Conservation (phyloP, 2,329 filamentous ascomycete species). For the Aureobasidium namibiae region DNA sequence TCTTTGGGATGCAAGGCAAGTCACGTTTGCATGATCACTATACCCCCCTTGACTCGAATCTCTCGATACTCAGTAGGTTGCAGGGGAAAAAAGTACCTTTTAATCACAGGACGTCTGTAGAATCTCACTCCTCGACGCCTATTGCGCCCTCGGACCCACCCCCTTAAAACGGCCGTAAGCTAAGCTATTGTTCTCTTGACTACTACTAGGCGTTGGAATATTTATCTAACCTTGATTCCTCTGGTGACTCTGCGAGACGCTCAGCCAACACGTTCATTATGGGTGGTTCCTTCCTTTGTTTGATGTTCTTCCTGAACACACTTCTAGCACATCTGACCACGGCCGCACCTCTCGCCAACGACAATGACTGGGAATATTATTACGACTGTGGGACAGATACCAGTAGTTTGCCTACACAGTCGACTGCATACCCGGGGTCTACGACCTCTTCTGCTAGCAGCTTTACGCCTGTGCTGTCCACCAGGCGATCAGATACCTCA, state of each 20-base stretch:
- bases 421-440: not conserved
- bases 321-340: not conserved
- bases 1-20: not conserved
- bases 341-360: not conserved
- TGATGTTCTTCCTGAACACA: not conserved
- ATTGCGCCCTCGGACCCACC: constrained; percentile 5
- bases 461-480: constrained; percentile 1
- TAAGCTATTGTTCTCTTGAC: not conserved
- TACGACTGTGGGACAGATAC: not conserved
- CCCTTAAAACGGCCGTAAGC: not conserved
- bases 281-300: not conserved
- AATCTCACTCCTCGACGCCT: not conserved
- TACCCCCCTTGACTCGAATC: not conserved
- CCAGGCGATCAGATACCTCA: not conserved
- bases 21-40: constrained; percentile 4
- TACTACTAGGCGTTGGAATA: not conserved
- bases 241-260: not conserved
- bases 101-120: constrained; percentile 2
- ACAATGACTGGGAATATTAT: not conserved
- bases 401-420: not conserved
- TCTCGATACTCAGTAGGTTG: not conserved
- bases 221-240: not conserved
- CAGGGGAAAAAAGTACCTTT: not conserved
- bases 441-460: not conserved
- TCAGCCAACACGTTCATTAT: not conserved